Base-by-base conservation (phyloP, 2,329 filamentous ascomycete genomes). In the Neurospora sp. region DNA sequence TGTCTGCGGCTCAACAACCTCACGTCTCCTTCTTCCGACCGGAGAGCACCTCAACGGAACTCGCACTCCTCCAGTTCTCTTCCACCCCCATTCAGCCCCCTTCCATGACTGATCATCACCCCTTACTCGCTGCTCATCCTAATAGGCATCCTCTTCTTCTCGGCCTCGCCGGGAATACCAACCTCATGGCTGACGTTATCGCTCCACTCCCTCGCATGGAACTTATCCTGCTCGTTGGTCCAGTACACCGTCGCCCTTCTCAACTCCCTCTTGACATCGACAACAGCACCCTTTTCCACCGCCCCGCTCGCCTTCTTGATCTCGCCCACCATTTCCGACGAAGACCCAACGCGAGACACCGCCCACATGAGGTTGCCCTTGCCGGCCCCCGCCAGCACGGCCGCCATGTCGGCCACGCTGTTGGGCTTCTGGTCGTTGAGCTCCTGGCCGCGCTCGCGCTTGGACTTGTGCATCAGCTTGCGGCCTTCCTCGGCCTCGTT, bases 341-440 rank as follows among this genome's bases (percentile, higher is more conserved):
- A 28, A 28, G 52, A 33, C 5, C 43, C 46, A 4, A 62, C 67
- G 70, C 62, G 70, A 41, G 74, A 66, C 69, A 69, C 46, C 70
- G 69, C 68, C 74, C 77, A 77, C 70, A 88, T 80, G 75, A 79
- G 81, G 78, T 85, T 88, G 40, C 86, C 85, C 71, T 81, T 80
- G 43, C 86, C 86, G 10, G 77, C 72, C 4, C 86, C 87, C 8
- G 78, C 80, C 68, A 89, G 81, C 28, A 88, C 84, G 28, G 83
- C 84, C 0, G 89, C 88, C 72, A 91, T 82, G 78, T 91, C 89
- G 69, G 89, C 89, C 66, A 91, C 82, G 12, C 83, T 81, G 77
- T 89, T 90, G 68, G 83, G 82, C 77, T 85, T 86, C 79, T 90
- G 88, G 75, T 88, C 83, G 77, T 86, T 87, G 68, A 91, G 80